Conservation (phyloP, 139 green algal genomes). For the Desmodesmus armatus region DNA sequence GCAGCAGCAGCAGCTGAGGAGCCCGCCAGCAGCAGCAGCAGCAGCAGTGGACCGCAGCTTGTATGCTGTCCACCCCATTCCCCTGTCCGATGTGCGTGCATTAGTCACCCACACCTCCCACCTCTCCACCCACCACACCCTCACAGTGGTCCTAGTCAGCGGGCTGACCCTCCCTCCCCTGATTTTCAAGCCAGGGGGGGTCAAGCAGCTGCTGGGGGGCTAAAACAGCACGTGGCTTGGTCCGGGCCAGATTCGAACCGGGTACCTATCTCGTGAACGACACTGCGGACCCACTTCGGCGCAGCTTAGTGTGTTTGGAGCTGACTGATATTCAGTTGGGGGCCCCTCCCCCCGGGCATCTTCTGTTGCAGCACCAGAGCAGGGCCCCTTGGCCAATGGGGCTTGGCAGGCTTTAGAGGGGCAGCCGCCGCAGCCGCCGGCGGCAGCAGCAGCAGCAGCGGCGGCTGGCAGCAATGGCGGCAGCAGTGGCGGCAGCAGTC, state of each 20-base stretch:
- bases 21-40: background rate
- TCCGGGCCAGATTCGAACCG: constrained; percentile 65
- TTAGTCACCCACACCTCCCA: background rate
- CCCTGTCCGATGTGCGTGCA: background rate
- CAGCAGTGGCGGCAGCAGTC: no score
- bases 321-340: constrained; percentile 68
- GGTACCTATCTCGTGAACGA: constrained; percentile 89
- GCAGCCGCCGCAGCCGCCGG: constrained; percentile 17
- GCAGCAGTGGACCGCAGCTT: background rate
- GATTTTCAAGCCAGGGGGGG: no score
- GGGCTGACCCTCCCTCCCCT: background rate
- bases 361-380: background rate
- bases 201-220: background rate
- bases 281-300: constrained; percentile 80
- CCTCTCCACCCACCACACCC: background rate
- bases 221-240: constrained; percentile 56
- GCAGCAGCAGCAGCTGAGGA: background rate
- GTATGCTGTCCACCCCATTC: no score
- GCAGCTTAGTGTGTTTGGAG: constrained; percentile 68
- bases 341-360: constrained; percentile 55
- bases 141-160: background rate
- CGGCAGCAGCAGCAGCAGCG: constrained; percentile 22
- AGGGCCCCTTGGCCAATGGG: background rate
- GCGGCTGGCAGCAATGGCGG: constrained; percentile 5
- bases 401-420: constrained; percentile 10